Evolutionary conservation across 2,329 filamentous ascomycete genomes (phyloP).

Genomic region (Didymella pinodella): DNA sequence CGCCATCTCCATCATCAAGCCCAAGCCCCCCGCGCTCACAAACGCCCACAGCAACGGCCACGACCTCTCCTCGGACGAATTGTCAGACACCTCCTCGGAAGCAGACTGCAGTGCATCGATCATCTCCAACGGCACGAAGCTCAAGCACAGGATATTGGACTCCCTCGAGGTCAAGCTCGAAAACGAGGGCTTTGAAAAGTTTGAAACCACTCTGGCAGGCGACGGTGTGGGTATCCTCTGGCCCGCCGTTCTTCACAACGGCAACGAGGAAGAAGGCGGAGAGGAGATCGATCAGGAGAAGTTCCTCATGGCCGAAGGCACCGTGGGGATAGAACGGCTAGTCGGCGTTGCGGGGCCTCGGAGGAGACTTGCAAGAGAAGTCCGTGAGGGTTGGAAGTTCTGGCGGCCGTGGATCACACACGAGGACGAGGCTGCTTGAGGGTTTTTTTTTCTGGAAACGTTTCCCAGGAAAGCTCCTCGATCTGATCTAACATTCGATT

Average conservation of each 20-base stretch:
- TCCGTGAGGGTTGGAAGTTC: slow-evolving; percentile 52
- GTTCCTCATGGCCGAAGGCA: slow-evolving; percentile 83
- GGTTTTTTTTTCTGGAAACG: background rate
- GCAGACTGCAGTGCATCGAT: slow-evolving; percentile 40
- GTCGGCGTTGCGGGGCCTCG: slow-evolving; percentile 70
- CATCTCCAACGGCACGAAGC: slow-evolving; percentile 44
- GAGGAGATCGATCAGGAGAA: slow-evolving; percentile 93
- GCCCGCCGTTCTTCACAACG: slow-evolving; percentile 89
- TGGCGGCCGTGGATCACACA: slow-evolving; percentile 49
- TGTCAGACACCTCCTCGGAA: slow-evolving; percentile 35
- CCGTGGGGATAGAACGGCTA: slow-evolving; percentile 83
- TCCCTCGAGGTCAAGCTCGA: slow-evolving; percentile 68
- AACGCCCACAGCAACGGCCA: slow-evolving; percentile 53
- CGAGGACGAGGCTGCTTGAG: slow-evolving; percentile 26
- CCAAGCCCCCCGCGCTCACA: slow-evolving; percentile 57
- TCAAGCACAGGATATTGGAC: slow-evolving; percentile 57
- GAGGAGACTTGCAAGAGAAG: slow-evolving; percentile 39
- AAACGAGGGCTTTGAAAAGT: slow-evolving; percentile 75
- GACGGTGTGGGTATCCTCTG: slow-evolving; percentile 94
- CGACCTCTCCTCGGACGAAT: slow-evolving; percentile 35
- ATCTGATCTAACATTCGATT: slow-evolving; percentile 18
- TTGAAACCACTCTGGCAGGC: slow-evolving; percentile 88
- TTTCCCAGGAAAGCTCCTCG: background rate
- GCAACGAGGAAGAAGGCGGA: slow-evolving; percentile 79
- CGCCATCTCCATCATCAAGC: slow-evolving; percentile 87